Base-by-base conservation (phyloP, 2,329 filamentous ascomycete species). In the Claviceps quebecensis region DNA sequence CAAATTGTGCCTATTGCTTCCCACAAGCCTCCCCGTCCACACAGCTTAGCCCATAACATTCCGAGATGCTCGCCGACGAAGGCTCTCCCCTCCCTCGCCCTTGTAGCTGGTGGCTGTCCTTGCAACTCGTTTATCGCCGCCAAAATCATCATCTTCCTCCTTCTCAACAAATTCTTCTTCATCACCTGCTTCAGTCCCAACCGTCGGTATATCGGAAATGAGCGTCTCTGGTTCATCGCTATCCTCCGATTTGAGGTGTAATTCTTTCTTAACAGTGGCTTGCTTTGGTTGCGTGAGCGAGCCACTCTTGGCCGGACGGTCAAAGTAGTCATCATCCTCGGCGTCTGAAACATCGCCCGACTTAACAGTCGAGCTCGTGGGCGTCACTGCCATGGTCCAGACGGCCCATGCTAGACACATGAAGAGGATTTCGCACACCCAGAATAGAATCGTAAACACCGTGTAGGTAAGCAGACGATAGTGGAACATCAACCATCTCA, bases 401-500 rank as follows among this genome's bases (percentile, higher is more conserved):
- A 76, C 45, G 1, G 76, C 63, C 84, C 87, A 95, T 0, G 78
- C 81, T 1, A 82, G 39, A 1, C 73, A 71, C 63, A 86, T 78
- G 43, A 83, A 84, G 0, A 80, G 56, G 60, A 94, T 74, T 61
- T 91, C 88, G 13, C 80, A 78, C 1, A 71, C 63, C 88, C 90
- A 97, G 66, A 96, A 96, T 0, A 78, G 58, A 0, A 71, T 66
- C 0, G 83, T 86, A 59, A 89, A 85, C 1, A 83, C 60, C 0
- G 85, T 49, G 53, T 88, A 89, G 5, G 81, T 81, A 1, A 80
- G 65, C 38, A 93, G 61, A 13, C 85, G 80, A 69, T 91, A 84
- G 55, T 87, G 82, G 60, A 93, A 93, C 86, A 98, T 95, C 51
- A 90, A 60, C 80, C 86, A 93, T 47, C 85, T 73, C 54, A 96